Percentiles rank a stretch among this genome's conserved stretches.
Evolutionary conservation across 2,329 filamentous ascomycete genomes (phyloP).

Genomic region (Trichoderma semiorbis): DNA sequence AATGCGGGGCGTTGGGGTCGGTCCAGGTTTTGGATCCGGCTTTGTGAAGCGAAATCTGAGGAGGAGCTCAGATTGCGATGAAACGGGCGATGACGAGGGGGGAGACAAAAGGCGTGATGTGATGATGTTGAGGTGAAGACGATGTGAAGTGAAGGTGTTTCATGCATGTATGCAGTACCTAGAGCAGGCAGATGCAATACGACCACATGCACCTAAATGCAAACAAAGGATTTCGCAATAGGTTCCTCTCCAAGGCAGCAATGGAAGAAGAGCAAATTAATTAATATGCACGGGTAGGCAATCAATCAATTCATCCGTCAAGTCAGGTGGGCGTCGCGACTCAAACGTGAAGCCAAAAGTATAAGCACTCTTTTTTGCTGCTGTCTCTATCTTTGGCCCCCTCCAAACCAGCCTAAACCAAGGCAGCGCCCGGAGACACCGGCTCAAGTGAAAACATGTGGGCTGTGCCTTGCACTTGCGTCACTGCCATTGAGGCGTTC

Average conservation of each 20-base stretch:
- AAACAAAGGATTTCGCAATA: background rate
- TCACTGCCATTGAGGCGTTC: background rate
- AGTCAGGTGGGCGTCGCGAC: background rate
- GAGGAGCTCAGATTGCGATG: background rate
- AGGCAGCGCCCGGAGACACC: background rate
- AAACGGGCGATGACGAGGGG: background rate
- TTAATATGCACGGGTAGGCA: background rate
- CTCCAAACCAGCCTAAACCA: background rate
- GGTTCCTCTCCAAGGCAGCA: no score
- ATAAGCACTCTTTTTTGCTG: background rate
- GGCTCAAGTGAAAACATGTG: background rate
- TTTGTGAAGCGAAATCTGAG: constrained; percentile 4
- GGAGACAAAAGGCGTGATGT: background rate
- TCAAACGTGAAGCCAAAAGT: background rate
- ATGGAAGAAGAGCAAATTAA: background rate
- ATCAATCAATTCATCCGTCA: background rate
- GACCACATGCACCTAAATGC: background rate
- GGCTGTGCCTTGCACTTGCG: constrained; percentile 1
- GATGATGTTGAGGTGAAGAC: background rate
- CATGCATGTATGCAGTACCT: background rate
- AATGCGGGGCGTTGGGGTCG: constrained; percentile 18
- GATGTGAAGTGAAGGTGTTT: background rate
- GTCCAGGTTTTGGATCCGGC: background rate
- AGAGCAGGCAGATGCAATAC: background rate
- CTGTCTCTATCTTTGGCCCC: background rate